These are phyloP conservation scores for Suhomyces wounanorum DNA, from an alignment of 1,139 yeast genomes.

Conservation along the genomic window DNA sequence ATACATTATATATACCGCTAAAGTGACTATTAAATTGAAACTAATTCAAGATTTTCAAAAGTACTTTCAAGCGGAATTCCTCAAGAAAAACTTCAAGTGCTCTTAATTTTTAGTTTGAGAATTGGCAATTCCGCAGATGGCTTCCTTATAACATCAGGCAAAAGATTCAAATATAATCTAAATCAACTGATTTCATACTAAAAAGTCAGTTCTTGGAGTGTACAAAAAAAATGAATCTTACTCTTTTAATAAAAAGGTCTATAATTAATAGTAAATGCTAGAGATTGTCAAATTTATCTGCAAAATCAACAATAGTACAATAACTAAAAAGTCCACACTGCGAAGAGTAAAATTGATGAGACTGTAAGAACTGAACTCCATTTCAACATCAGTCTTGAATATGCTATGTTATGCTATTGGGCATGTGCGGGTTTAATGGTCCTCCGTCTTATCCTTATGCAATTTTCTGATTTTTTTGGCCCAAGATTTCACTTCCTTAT, in stretches of 20 bases:
- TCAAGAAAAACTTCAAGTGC: no score
- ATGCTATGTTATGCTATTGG: slow-evolving; percentile 1
- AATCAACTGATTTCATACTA: no score
- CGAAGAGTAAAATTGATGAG: not conserved
- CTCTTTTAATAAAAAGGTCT: not conserved
- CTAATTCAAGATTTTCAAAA: no score
- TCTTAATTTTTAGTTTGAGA: no score
- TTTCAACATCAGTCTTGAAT: not conserved
- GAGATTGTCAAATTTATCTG: not conserved
- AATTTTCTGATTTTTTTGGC: slow-evolving; percentile 45
- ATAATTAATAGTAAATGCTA: not conserved
- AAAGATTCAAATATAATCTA: no score
- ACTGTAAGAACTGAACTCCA: not conserved
- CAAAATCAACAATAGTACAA: not conserved
- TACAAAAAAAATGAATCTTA: not conserved
- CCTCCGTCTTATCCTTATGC: slow-evolving; percentile 25
- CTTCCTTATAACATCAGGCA: no score
- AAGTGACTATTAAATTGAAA: not conserved
- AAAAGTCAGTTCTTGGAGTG: no score
- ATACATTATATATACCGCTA: not conserved
- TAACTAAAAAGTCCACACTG: not conserved
- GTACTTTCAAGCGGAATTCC: not conserved
- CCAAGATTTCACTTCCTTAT: slow-evolving; percentile 52
- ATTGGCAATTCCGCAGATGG: no score
- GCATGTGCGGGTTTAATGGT: not conserved